Evolutionary conservation across 306 rosid species (phyloP).

Genomic region (Acacia melanoxylon): DNA sequence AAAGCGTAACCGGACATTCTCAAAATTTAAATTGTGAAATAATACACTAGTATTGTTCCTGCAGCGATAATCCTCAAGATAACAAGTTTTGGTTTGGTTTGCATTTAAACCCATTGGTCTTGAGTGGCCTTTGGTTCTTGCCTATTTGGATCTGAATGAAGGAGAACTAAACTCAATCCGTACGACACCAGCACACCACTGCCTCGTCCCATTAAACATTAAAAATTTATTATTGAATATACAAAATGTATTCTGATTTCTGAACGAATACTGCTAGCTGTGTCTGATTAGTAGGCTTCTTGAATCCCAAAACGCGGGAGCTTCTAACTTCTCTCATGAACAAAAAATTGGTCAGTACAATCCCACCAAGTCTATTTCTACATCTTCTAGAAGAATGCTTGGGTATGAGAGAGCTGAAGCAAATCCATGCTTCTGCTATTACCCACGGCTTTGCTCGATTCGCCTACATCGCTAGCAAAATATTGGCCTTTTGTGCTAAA

Average conservation of each 20-base stretch:
- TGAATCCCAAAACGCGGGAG: neutral
- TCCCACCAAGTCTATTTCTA: slow-evolving; percentile 15
- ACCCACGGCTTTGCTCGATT: slow-evolving; percentile 37
- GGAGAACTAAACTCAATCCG: neutral
- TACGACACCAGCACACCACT: too few relatives aligned
- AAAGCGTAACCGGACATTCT: too few relatives aligned
- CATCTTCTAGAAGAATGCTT: slow-evolving; percentile 31
- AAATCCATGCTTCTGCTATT: slow-evolving; percentile 42
- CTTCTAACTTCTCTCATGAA: slow-evolving; percentile 4
- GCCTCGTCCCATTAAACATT: neutral
- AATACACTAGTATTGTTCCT: too few relatives aligned
- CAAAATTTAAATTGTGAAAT: too few relatives aligned
- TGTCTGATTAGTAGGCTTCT: neutral
- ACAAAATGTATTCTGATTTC: neutral
- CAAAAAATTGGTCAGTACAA: neutral
- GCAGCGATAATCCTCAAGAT: too few relatives aligned
- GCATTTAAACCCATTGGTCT: too few relatives aligned
- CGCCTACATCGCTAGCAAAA: slow-evolving; percentile 40
- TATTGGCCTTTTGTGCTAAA: slow-evolving; percentile 33
- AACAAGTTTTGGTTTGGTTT: too few relatives aligned
- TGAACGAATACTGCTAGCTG: neutral
- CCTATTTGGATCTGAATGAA: too few relatives aligned
- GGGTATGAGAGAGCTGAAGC: slow-evolving; percentile 31
- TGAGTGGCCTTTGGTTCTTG: too few relatives aligned
- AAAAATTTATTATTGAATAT: too few relatives aligned